Evolutionary conservation across 768 basidiomycete genomes (phyloP).

Genomic region (Mycena epipterygia): DNA sequence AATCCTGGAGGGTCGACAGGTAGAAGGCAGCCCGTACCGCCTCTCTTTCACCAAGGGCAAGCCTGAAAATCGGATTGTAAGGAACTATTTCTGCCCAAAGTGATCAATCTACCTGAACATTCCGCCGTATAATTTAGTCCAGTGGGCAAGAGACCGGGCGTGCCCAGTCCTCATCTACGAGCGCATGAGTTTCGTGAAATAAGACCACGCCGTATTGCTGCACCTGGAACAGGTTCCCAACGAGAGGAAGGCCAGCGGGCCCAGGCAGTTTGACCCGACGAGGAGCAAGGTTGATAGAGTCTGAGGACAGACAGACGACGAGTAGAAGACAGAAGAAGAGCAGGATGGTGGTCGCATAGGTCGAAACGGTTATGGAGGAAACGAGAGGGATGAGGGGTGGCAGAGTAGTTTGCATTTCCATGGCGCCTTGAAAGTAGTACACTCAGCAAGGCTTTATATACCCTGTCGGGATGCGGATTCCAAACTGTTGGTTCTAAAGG

Average conservation of each 20-base stretch:
- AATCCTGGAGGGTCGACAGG: background rate
- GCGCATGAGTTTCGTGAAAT: background rate
- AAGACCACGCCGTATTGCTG: background rate
- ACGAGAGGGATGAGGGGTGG: too few species aligned
- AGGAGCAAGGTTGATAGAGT: background rate
- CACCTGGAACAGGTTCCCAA: slow-evolving; percentile 27
- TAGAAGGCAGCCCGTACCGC: slow-evolving; percentile 1
- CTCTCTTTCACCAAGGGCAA: slow-evolving; percentile 21
- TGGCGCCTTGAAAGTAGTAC: too few species aligned
- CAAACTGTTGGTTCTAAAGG: too few species aligned
- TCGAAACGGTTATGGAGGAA: background rate
- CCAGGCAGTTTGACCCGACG: slow-evolving; percentile 19
- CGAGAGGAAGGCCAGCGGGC: slow-evolving; percentile 9
- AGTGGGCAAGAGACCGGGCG: slow-evolving; percentile 22
- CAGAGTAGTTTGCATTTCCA: background rate
- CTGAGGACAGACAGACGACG: background rate
- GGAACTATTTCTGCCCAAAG: background rate
- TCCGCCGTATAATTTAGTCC: slow-evolving; percentile 24
- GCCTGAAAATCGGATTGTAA: slow-evolving; percentile 3
- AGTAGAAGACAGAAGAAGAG: slow-evolving; percentile 2
- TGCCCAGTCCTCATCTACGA: slow-evolving; percentile 26
- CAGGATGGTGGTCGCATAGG: too few species aligned
- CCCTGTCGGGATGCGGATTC: too few species aligned
- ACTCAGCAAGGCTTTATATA: too few species aligned
- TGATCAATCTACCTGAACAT: slow-evolving; percentile 19